Base-by-base conservation (phyloP, 495 filamentous ascomycete species). In the Xylona heveae region DNA sequence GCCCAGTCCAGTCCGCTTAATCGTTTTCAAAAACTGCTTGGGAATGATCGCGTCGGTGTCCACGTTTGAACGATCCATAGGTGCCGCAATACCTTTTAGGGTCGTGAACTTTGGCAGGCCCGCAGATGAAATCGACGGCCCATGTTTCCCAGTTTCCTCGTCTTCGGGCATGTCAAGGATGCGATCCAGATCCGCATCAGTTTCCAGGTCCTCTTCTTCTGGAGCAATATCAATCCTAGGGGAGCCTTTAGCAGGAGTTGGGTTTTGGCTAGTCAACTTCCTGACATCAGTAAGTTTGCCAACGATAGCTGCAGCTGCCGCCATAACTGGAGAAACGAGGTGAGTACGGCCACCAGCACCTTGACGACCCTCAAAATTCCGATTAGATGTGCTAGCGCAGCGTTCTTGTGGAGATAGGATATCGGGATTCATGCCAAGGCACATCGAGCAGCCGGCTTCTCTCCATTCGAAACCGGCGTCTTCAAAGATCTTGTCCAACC, bases 31-130 rank as follows among this genome's bases (percentile, higher is more conserved):
- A 64, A 95, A 97, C 52, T 97, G 88, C 51, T 97, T 97, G 38
- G 88, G 88, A 36, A 97, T 97, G 52, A 97, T 97, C 43, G 84
- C 85, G 45, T 97, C 88, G 19, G 88, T 97, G 54, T 97, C 88
- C 46, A 94, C 69, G 45, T 97, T 97, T 39, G 71, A 62, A 34
- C 74, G 68, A 38, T 92, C 78, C 54, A 97, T 58, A 4, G 83
- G 81, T 6, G 83, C 88, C 6, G 81, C 83, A 36, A 90, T 72
- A 36, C 88, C 88, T 55, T 74, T 82, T 40, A 90, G 65, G 19
- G 65, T 58, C 14, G 62, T 66, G 58, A 92, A 97, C 48, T 77
- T 76, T 37, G 81, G 73, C 24, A 92, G 73, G 29, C 82, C 81
- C 12, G 35, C 12, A 32, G 51, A 52, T 31, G 62, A 58, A 14